Base-by-base conservation (phyloP, 2,329 filamentous ascomycete species). In the Ramularia endophylla region DNA sequence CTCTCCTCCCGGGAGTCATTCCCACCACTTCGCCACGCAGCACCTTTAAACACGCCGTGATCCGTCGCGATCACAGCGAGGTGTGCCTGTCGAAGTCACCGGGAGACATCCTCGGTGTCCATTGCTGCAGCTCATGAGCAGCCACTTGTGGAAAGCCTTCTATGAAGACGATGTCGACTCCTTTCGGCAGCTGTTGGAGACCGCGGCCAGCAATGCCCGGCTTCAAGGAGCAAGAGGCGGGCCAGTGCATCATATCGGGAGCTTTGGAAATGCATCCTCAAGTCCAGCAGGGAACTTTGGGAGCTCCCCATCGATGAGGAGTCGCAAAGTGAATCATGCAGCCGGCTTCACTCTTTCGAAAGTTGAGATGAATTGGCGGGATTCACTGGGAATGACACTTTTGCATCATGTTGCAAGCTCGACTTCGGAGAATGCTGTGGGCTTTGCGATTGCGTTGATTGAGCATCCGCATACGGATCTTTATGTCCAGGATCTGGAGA, bases 131-230 rank as follows among this genome's bases (percentile, higher is more conserved):
- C 80, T 80, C 54, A 92, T 97, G 90, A 97, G 87, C 83, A 84
- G 88, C 73, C 79, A 85, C 78, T 81, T 98, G 67, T 95, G 90
- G 90, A 89, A 88, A 77, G 87, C 80, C 66, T 97, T 90, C 66
- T 84, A 94, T 74, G 85, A 95, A 80, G 86, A 95, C 77, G 88
- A 98, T 80, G 85, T 95, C 80, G 89, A 94, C 65, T 81, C 73
- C 63, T 97, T 98, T 77, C 84, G 85, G 71, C 84, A 83, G 72
- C 78, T 94, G 63, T 77, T 98, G 77, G 82, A 82, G 61, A 80
- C 79, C 65, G 75, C 83, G 68, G 73, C 75, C 61, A 75, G 73
- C 64, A 75, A 70, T 60, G 61, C 72, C 49, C 77, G 78, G 55
- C 60, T 69, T 44, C 62, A 53, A 31, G 46, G 71, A 45, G 66